Base-by-base conservation (phyloP, 306 rosid species). In the Oemleria cerasiformis region DNA sequence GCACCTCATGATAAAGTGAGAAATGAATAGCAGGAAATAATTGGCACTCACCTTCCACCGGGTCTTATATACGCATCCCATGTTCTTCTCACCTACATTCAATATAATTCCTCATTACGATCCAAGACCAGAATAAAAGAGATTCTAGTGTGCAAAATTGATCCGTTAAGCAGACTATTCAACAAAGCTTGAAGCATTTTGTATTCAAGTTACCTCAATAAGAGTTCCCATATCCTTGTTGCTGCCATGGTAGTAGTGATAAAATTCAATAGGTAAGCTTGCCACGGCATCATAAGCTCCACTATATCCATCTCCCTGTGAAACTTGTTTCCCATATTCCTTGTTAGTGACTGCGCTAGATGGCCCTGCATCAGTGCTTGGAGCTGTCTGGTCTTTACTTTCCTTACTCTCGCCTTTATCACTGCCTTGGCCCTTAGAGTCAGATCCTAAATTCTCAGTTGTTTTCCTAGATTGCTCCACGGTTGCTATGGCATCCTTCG, bases 41-140 rank as follows among this genome's bases (percentile, higher is more conserved):
- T 48, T 43, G 39, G 8, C 50, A 56, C 75, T 78, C 79, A 93
- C 98, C 98, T 93, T 84, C 97, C 98, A 75, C 97, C 96, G 1
- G 97, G 91, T 77, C 92, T 81, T 75, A 93, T 80, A 63, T 86
- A 93, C 40, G 92, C 89, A 89, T 93, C 98, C 98, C 98, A 93
- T 55, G 87, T 86, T 87, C 97, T 89, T 87, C 98, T 84, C 75
- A 93, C 97, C 98, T 93, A 88, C 85, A 84, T 41, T 50, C 25
- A 71, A 72, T 58, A 48, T 13, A 44, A 55, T 21, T 30, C 16
- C 43, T 42, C 40, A 41, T 73, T 72, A 50, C 61, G 21, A 63
- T 49, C 65, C 53, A 20, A 49, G 50, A 45, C 48, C 59, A 30
- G 38, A 65, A 25, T 39, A 54, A 69, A 77, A 70, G 42, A 49